Percentiles rank a stretch among this genome's conserved stretches.
Conservation (phyloP, 2,329 filamentous ascomycete genomes). For the Myotisia sp. region DNA sequence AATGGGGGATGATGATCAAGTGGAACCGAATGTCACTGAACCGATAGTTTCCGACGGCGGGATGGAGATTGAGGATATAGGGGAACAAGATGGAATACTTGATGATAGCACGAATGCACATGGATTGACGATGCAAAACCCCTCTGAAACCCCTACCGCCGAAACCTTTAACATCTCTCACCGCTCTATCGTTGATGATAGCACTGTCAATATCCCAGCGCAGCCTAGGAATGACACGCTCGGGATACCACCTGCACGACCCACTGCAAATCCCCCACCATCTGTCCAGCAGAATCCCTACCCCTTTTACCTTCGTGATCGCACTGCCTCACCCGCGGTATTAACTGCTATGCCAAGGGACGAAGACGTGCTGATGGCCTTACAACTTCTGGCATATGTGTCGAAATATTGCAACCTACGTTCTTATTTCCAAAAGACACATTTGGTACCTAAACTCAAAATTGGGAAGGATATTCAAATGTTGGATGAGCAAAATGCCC, state of each 20-base stretch:
- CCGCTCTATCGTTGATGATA: slow-evolving; percentile 68
- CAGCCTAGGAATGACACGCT: slow-evolving; percentile 54
- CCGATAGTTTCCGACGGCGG: slow-evolving; percentile 64
- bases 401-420: slow-evolving; percentile 97
- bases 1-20: slow-evolving; percentile 49
- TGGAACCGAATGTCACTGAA: slow-evolving; percentile 38
- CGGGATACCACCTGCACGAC: slow-evolving; percentile 56
- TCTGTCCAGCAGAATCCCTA: slow-evolving; percentile 56
- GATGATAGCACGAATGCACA: slow-evolving; percentile 55
- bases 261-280: slow-evolving; percentile 51
- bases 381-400: slow-evolving; percentile 91
- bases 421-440: slow-evolving; percentile 87
- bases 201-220: slow-evolving; percentile 57
- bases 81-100: slow-evolving; percentile 66
- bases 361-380: slow-evolving; percentile 94
- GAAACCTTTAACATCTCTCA: slow-evolving; percentile 93
- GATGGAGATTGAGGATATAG: slow-evolving; percentile 78
- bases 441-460: slow-evolving; percentile 80
- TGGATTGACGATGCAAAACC: slow-evolving; percentile 60
- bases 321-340: slow-evolving; percentile 52
- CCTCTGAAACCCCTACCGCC: slow-evolving; percentile 71
- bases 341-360: slow-evolving; percentile 88
- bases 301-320: slow-evolving; percentile 62
- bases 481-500: slow-evolving; percentile 54
- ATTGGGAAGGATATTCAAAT: slow-evolving; percentile 73